Percentiles rank a stretch among this genome's conserved stretches.
These are phyloP conservation scores for Colletotrichum spaethianum DNA, from an alignment of 2,329 filamentous ascomycete species.

Conservation along the genomic window DNA sequence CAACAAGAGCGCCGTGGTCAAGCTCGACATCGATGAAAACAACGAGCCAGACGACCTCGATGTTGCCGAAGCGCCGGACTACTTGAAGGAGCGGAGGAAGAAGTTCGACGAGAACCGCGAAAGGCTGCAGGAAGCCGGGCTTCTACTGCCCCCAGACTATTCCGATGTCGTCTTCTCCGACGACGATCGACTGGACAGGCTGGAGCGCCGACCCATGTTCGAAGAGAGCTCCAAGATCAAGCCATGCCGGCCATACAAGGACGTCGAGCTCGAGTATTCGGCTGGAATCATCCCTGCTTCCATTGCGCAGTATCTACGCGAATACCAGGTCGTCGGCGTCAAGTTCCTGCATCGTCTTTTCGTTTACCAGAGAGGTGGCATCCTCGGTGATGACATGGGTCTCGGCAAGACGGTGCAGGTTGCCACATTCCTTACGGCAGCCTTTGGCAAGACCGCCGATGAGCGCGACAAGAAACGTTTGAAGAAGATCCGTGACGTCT, in stretches of 20 bases:
- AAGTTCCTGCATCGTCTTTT: slow-evolving; percentile 90
- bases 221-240: slow-evolving; percentile 66
- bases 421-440: slow-evolving; percentile 89
- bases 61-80: slow-evolving; percentile 77
- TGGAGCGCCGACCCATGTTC: slow-evolving; percentile 81
- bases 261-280: slow-evolving; percentile 82
- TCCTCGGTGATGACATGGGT: slow-evolving; percentile 98
- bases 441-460: slow-evolving; percentile 95
- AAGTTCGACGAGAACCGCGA: slow-evolving; percentile 76
- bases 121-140: slow-evolving; percentile 74
- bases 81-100: slow-evolving; percentile 77
- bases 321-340: slow-evolving; percentile 91
- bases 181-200: slow-evolving; percentile 57
- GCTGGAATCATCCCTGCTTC: slow-evolving; percentile 87
- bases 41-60: slow-evolving; percentile 61
- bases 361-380: slow-evolving; percentile 90
- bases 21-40: slow-evolving; percentile 48
- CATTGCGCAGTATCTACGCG: slow-evolving; percentile 91
- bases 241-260: slow-evolving; percentile 79
- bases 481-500: slow-evolving; percentile 82
- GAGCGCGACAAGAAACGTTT: slow-evolving; percentile 88
- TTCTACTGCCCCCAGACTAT: slow-evolving; percentile 84
- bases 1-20: slow-evolving; percentile 44
- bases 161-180: slow-evolving; percentile 83
- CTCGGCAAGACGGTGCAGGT: slow-evolving; percentile 97